phyloP scores from a whole-genome alignment of 2,329 filamentous ascomycete genomes.

The Apiospora rasikravindrae region DNA sequence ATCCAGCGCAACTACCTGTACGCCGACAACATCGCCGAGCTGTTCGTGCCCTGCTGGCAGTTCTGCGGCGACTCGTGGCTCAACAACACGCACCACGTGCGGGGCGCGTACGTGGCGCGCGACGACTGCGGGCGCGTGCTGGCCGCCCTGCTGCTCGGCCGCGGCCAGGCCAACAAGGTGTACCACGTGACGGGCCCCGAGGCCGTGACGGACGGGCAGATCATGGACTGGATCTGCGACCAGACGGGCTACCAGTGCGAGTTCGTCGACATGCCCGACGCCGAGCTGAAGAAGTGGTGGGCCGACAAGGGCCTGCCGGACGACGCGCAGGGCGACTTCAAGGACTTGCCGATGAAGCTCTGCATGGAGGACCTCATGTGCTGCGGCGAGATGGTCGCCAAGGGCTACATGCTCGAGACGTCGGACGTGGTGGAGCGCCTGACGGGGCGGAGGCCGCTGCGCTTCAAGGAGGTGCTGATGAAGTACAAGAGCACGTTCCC shows the following conservation, averaged over 20 bases:
- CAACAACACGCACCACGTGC: constrained; percentile 27
- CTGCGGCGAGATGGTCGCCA: constrained; percentile 25
- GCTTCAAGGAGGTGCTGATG: constrained; percentile 24
- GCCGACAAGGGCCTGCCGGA: constrained; percentile 25
- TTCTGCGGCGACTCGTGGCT: constrained; percentile 29
- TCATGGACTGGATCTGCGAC: constrained; percentile 29
- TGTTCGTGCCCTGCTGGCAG: constrained; percentile 27
- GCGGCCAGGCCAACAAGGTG: constrained; percentile 23
- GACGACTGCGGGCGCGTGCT: constrained; percentile 30
- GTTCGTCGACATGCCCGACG: constrained; percentile 28
- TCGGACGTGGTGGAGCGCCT: constrained; percentile 18
- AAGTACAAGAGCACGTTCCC: constrained; percentile 26
- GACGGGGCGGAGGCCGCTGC: constrained; percentile 3
- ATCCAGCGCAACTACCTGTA: constrained; percentile 32
- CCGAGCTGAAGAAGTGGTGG: constrained; percentile 25
- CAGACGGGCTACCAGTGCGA: constrained; percentile 28
- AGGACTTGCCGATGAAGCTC: constrained; percentile 27
- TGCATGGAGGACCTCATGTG: constrained; percentile 29
- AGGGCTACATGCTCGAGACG: constrained; percentile 18
- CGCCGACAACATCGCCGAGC: constrained; percentile 27
- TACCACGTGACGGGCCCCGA: constrained; percentile 29
- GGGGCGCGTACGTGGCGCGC: constrained; percentile 28
- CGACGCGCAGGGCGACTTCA: constrained; percentile 14
- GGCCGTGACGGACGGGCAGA: constrained; percentile 27
- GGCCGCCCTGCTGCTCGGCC: constrained; percentile 28